Percentiles rank a stretch among this genome's conserved stretches.
These are phyloP conservation scores for Podochytrium sp. DNA, from an alignment of 192 early-diverging fungal genomes.

Conservation along the genomic window DNA sequence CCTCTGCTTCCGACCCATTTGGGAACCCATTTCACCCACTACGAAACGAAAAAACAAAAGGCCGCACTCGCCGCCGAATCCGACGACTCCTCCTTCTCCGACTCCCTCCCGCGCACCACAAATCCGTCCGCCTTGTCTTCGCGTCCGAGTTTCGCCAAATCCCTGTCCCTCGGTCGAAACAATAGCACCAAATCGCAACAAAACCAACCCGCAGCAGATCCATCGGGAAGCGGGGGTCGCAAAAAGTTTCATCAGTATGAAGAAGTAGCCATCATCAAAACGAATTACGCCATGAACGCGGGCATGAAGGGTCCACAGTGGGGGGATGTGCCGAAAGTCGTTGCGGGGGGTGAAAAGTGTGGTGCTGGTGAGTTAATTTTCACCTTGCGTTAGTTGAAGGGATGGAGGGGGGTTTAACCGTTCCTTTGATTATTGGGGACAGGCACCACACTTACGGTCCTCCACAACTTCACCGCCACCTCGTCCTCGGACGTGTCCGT, in stretches of 20 bases:
- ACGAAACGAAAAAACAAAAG: too few species aligned
- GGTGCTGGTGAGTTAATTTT: slow-evolving; percentile 21
- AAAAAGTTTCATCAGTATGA: slow-evolving; percentile 18
- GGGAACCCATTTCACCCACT: neutral
- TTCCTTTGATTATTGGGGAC: neutral
- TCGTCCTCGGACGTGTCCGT: slow-evolving; percentile 10
- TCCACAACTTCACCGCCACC: slow-evolving; percentile 16
- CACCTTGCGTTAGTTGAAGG: neutral
- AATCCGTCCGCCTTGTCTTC: neutral
- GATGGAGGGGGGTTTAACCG: neutral
- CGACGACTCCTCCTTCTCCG: neutral
- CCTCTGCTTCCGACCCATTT: neutral
- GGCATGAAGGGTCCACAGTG: slow-evolving; percentile 13
- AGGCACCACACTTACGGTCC: slow-evolving; percentile 16
- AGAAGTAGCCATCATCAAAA: slow-evolving; percentile 26
- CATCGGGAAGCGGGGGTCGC: neutral
- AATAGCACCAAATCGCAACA: neutral
- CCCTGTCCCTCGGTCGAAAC: slow-evolving; percentile 1
- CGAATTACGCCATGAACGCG: neutral
- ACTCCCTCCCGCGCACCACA: neutral
- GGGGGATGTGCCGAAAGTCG: slow-evolving; percentile 4
- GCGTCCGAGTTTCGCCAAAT: too few species aligned
- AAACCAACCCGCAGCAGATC: neutral
- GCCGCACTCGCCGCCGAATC: neutral
- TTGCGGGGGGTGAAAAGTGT: slow-evolving; percentile 26